Evolutionary conservation across 2,329 filamentous ascomycete species (phyloP).

Genomic region (Grosmannia clavigera): DNA sequence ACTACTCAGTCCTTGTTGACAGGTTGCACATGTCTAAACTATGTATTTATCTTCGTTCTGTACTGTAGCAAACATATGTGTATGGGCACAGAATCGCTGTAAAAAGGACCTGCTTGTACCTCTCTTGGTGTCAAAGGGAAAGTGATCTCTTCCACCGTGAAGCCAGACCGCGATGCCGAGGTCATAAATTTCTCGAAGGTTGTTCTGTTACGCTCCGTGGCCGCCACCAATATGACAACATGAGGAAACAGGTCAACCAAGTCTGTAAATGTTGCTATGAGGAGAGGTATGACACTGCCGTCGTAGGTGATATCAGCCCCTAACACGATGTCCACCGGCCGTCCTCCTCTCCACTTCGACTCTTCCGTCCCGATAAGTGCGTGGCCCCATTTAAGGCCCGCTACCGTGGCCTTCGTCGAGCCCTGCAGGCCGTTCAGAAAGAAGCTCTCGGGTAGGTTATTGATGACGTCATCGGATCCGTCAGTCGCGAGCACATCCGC

Average conservation of each 20-base stretch:
- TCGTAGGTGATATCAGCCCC: slow-evolving; percentile 76
- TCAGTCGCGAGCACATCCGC: slow-evolving; percentile 56
- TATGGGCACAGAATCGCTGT: slow-evolving; percentile 46
- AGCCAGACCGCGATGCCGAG: slow-evolving; percentile 32
- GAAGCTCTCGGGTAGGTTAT: slow-evolving; percentile 53
- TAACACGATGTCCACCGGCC: slow-evolving; percentile 47
- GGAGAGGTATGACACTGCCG: slow-evolving; percentile 43
- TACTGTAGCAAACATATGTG: slow-evolving; percentile 30
- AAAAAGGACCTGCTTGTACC: slow-evolving; percentile 51
- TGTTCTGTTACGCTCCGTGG: slow-evolving; percentile 56
- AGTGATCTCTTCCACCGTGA: slow-evolving; percentile 28
- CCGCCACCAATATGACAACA: slow-evolving; percentile 53
- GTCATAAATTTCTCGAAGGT: slow-evolving; percentile 55
- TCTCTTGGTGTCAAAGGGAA: slow-evolving; percentile 26
- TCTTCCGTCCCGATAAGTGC: slow-evolving; percentile 46
- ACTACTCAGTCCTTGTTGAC: too few relatives aligned
- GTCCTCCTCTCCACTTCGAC: slow-evolving; percentile 11
- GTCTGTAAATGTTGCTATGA: slow-evolving; percentile 41
- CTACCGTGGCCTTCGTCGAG: slow-evolving; percentile 27
- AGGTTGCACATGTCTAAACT: too few relatives aligned
- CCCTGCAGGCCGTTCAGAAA: slow-evolving; percentile 49
- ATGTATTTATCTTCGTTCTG: neutral
- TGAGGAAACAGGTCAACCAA: slow-evolving; percentile 37
- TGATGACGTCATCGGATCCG: slow-evolving; percentile 60
- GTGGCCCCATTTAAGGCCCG: slow-evolving; percentile 53